Conservation (phyloP, 768 basidiomycete species). For the Omphalotus guepiniiformis region DNA sequence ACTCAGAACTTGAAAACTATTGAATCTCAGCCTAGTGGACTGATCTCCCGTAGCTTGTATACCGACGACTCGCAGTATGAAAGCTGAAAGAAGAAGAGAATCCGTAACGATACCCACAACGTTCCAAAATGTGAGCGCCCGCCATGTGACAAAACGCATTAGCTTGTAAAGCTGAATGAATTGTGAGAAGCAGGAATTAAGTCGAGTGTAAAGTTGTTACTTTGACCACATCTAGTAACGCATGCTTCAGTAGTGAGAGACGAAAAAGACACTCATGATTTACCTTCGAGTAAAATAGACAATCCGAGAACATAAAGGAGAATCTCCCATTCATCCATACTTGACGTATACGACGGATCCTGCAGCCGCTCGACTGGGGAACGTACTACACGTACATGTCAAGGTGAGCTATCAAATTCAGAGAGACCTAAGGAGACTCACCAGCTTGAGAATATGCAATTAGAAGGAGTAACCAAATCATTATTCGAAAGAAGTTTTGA, state of each 20-base stretch:
- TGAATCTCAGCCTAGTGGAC: constrained; percentile 39
- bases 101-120: constrained; percentile 69
- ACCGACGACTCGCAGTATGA: constrained; percentile 65
- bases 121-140: constrained; percentile 82
- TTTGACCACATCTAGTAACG: constrained; percentile 48
- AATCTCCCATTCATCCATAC: constrained; percentile 79
- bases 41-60: constrained; percentile 33
- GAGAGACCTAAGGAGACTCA: constrained; percentile 23
- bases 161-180: constrained; percentile 58
- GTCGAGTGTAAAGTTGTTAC: constrained; percentile 23
- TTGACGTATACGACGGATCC: constrained; percentile 41
- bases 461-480: constrained; percentile 76
- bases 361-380: constrained; percentile 69
- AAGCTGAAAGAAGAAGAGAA: constrained; percentile 66
- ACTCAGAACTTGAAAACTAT: constrained; percentile 86
- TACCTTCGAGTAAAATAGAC: constrained; percentile 79
- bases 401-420: not conserved
- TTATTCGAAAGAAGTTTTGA: constrained; percentile 78
- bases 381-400: constrained; percentile 42
- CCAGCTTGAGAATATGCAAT: constrained; percentile 82
- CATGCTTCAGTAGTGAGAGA: too few relatives aligned
- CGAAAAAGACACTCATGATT: constrained; percentile 15
- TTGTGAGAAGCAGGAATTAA: not conserved
- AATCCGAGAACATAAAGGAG: constrained; percentile 74
- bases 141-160: constrained; percentile 71